A percentile compares a stretch with the other conserved stretches of the same genome.
These are phyloP conservation scores for Saturnispora quitensis DNA, from an alignment of 805 yeast genomes.

Conservation along the genomic window DNA sequence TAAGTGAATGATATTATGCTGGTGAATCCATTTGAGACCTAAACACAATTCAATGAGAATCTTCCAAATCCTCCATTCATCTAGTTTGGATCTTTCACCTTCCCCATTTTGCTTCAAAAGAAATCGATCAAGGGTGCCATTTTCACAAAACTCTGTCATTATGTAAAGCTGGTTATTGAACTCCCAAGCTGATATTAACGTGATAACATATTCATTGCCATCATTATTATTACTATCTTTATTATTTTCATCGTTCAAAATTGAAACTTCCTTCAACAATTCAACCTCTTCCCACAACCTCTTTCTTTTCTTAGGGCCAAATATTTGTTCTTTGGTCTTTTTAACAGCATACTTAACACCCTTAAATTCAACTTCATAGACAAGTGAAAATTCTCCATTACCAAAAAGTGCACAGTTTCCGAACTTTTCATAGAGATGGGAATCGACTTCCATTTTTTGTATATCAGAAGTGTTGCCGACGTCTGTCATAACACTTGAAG, in stretches of 20 bases:
- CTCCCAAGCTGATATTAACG: conserved; percentile 82
- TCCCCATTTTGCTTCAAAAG: conserved; percentile 67
- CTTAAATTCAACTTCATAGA: conserved; percentile 69
- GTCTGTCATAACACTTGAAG: conserved; percentile 4
- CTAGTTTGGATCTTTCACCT: conserved; percentile 64
- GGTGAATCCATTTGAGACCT: conserved; percentile 77
- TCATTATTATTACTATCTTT: conserved; percentile 16
- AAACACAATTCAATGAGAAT: conserved; percentile 73
- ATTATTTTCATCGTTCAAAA: conserved; percentile 8
- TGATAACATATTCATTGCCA: conserved; percentile 57
- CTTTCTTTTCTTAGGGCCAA: conserved; percentile 48
- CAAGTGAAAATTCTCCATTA: conserved; percentile 82
- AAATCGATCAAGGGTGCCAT: conserved; percentile 80
- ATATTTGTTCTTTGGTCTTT: conserved; percentile 60
- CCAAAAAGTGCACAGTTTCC: conserved; percentile 69
- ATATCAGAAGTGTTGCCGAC: conserved; percentile 5
- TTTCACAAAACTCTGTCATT: conserved; percentile 89
- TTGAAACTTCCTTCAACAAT: conserved; percentile 36
- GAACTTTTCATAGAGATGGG: conserved; percentile 40
- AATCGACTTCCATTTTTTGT: conserved; percentile 23
- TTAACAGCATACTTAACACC: conserved; percentile 76
- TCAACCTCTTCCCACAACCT: conserved; percentile 71
- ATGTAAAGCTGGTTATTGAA: conserved; percentile 66
- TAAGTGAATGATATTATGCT: conserved; percentile 66
- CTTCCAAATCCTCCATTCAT: conserved; percentile 98